Evolutionary conservation across 1,139 yeast species (phyloP).

Genomic region (Hanseniaspora uvarum): DNA sequence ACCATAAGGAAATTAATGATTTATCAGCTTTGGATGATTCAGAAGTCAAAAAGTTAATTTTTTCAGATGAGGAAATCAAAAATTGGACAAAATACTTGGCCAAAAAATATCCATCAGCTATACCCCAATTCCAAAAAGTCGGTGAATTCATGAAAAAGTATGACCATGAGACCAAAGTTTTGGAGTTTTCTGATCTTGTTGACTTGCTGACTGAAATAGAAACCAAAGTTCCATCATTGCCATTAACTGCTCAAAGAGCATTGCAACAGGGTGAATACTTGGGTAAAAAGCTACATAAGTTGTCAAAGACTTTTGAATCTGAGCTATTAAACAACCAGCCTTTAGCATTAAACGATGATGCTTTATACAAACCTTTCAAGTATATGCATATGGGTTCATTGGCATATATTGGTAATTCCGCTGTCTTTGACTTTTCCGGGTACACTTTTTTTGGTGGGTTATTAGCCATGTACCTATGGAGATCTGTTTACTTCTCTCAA

Average conservation of each 20-base stretch:
- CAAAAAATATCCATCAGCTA: constrained; percentile 46
- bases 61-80: constrained; percentile 40
- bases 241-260: constrained; percentile 62
- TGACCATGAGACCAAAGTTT: constrained; percentile 40
- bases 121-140: constrained; percentile 44
- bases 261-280: constrained; percentile 54
- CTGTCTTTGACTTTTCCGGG: constrained; percentile 54
- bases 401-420: constrained; percentile 56
- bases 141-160: constrained; percentile 43
- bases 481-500: constrained; percentile 55
- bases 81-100: constrained; percentile 40
- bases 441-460: constrained; percentile 49
- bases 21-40: constrained; percentile 34
- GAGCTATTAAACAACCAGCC: constrained; percentile 1
- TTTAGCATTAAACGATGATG: constrained; percentile 35
- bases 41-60: constrained; percentile 36
- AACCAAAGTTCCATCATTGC: constrained; percentile 50
- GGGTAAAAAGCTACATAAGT: constrained; percentile 44
- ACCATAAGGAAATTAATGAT: constrained; percentile 28
- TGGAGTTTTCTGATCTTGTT: constrained; percentile 42
- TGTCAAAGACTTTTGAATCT: constrained; percentile 34
- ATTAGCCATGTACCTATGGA: constrained; percentile 57
- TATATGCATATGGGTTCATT: constrained; percentile 52
- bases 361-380: constrained; percentile 45
- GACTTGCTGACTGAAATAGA: constrained; percentile 44